phyloP scores from a whole-genome alignment of 1,284 basidiomycete species.

The Peniophora sp. region DNA sequence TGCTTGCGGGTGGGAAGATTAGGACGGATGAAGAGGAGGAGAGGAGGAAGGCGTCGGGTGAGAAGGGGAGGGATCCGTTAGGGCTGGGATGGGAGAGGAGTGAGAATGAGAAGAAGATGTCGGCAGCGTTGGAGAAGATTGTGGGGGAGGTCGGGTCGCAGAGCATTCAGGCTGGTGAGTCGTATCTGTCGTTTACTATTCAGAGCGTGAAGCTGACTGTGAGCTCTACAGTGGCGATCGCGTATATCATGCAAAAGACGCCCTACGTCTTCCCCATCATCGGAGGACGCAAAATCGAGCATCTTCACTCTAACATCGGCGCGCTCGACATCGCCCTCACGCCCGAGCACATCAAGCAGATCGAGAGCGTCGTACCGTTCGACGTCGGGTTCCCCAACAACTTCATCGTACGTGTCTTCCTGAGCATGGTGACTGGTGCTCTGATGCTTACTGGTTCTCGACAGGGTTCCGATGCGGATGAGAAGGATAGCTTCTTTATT shows the following conservation, averaged over 20 bases:
- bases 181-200: background rate
- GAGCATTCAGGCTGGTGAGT: slow-evolving; percentile 7
- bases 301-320: background rate
- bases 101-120: slow-evolving; percentile 20
- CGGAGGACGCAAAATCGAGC: background rate
- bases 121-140: slow-evolving; percentile 10
- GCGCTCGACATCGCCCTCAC: background rate
- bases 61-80: slow-evolving; percentile 13
- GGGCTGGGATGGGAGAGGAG: slow-evolving; percentile 20
- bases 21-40: background rate
- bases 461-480: background rate
- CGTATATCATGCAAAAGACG: background rate
- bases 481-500: background rate
- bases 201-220: background rate
- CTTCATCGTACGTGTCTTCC: background rate
- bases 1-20: background rate
- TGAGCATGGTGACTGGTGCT: too few species aligned
- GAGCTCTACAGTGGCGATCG: background rate
- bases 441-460: background rate
- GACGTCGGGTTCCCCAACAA: background rate
- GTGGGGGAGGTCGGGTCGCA: slow-evolving; percentile 13
- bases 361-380: background rate
- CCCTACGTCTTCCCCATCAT: background rate
- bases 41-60: background rate
- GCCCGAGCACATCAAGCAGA: background rate